These are phyloP conservation scores for Microdochium bolleyi DNA, from an alignment of 2,329 filamentous ascomycete species.

Conservation along the genomic window DNA sequence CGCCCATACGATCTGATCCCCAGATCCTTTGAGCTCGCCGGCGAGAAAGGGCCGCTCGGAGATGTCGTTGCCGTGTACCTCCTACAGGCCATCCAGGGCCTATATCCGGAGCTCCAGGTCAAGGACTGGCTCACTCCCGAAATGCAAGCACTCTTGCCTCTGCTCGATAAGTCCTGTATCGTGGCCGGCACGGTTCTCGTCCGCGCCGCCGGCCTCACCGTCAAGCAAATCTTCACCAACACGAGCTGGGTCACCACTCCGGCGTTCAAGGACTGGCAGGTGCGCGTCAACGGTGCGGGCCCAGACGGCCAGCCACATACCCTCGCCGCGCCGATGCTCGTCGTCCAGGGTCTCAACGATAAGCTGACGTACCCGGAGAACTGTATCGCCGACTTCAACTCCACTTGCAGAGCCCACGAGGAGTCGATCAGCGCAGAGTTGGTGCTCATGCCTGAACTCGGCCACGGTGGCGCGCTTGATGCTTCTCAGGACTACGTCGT, in stretches of 20 bases:
- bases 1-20: slow-evolving; percentile 6
- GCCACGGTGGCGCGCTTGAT: not conserved
- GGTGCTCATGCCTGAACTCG: not conserved
- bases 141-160: not conserved
- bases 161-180: slow-evolving; percentile 7
- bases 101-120: slow-evolving; percentile 7
- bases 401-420: slow-evolving; percentile 6
- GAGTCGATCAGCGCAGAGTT: not conserved
- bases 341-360: slow-evolving; percentile 11
- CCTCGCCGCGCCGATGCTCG: slow-evolving; percentile 11
- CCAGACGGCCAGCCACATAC: slow-evolving; percentile 4
- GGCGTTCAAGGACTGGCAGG: not conserved
- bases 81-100: slow-evolving; percentile 6
- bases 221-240: slow-evolving; percentile 7
- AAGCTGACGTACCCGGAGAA: slow-evolving; percentile 5
- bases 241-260: slow-evolving; percentile 4
- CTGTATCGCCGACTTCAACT: slow-evolving; percentile 3
- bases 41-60: slow-evolving; percentile 1
- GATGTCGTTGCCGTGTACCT: slow-evolving; percentile 8
- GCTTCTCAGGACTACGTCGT: not conserved
- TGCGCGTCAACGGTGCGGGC: slow-evolving; percentile 8
- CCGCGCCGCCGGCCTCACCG: slow-evolving; percentile 2
- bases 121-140: slow-evolving; percentile 8
- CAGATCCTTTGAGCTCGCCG: slow-evolving; percentile 2
- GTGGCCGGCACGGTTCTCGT: slow-evolving; percentile 5